Conservation (phyloP, 192 early-diverging fungal genomes). For the Martensiomyces pterosporus region DNA sequence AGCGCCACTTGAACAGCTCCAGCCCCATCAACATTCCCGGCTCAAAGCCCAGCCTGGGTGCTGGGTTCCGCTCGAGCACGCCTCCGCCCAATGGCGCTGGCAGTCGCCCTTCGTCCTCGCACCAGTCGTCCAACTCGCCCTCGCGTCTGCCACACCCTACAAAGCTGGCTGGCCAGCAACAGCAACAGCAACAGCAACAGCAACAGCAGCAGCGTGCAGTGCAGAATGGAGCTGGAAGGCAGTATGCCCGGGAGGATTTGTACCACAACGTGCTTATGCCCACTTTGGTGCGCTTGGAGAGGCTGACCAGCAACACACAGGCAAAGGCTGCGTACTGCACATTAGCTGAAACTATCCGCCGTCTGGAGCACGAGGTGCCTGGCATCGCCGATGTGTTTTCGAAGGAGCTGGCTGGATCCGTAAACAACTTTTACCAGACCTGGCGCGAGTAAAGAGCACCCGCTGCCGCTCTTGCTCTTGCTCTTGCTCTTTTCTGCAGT, state of each 20-base stretch:
- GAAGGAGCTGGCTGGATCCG: slow-evolving; percentile 45
- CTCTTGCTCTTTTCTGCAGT: neutral
- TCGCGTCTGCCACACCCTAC: slow-evolving; percentile 12
- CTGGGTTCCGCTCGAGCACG: slow-evolving; percentile 26
- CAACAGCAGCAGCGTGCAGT: slow-evolving; percentile 36
- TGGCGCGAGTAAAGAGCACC: slow-evolving; percentile 38
- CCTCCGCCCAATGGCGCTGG: slow-evolving; percentile 17
- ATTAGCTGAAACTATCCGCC: slow-evolving; percentile 50
- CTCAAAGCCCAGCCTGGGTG: slow-evolving; percentile 27
- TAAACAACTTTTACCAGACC: slow-evolving; percentile 49
- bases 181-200: slow-evolving; percentile 42
- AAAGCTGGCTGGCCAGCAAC: slow-evolving; percentile 17
- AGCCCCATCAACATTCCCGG: slow-evolving; percentile 29
- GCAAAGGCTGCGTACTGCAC: slow-evolving; percentile 46
- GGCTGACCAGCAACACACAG: slow-evolving; percentile 44
- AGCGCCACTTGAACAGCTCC: slow-evolving; percentile 36
- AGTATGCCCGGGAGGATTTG: slow-evolving; percentile 40
- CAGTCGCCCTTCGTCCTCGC: slow-evolving; percentile 48
- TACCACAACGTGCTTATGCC: slow-evolving; percentile 53
- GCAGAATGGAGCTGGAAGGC: slow-evolving; percentile 12
- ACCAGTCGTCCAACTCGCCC: slow-evolving; percentile 25
- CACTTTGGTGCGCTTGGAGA: slow-evolving; percentile 44
- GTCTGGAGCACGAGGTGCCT: slow-evolving; percentile 50
- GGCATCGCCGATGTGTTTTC: slow-evolving; percentile 52
- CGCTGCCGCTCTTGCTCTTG: neutral